These are phyloP conservation scores for Xanthoconium stramineum DNA, from an alignment of 768 basidiomycete genomes.

Conservation along the genomic window DNA sequence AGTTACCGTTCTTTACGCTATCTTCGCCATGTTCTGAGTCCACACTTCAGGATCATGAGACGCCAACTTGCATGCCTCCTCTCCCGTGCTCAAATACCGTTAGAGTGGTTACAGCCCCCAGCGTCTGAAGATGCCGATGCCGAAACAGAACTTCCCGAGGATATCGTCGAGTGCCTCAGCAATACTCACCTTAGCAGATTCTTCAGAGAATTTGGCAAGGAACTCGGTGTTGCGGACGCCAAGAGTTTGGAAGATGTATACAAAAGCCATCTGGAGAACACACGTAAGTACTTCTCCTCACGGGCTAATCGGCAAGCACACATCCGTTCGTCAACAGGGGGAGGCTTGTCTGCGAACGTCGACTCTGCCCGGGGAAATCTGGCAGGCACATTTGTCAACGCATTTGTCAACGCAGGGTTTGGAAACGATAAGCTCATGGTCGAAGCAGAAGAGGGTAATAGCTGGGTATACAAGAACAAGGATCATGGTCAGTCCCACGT, in stretches of 20 bases:
- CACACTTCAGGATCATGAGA: conserved; percentile 68
- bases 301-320: neutral
- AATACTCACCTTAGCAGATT: conserved; percentile 79
- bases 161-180: conserved; percentile 81
- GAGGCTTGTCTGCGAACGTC: conserved; percentile 68
- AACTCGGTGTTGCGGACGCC: conserved; percentile 84
- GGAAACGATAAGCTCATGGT: conserved; percentile 99
- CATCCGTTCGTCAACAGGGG: conserved; percentile 38
- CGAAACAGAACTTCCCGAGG: conserved; percentile 70
- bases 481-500: conserved; percentile 70
- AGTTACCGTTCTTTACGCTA: conserved; percentile 28
- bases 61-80: conserved; percentile 93
- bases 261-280: conserved; percentile 92
- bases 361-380: conserved; percentile 94
- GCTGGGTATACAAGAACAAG: conserved; percentile 99
- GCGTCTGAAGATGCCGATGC: conserved; percentile 48
- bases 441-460: conserved; percentile 90
- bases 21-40: neutral
- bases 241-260: conserved; percentile 96
- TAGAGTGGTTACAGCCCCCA: conserved; percentile 80
- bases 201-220: conserved; percentile 92
- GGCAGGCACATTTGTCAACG: conserved; percentile 97
- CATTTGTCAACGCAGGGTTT: conserved; percentile 97
- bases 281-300: conserved; percentile 47
- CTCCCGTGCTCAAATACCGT: conserved; percentile 85